Evolutionary conservation across 2,329 filamentous ascomycete genomes (phyloP).

Genomic region (Tolypocladium tundrense): DNA sequence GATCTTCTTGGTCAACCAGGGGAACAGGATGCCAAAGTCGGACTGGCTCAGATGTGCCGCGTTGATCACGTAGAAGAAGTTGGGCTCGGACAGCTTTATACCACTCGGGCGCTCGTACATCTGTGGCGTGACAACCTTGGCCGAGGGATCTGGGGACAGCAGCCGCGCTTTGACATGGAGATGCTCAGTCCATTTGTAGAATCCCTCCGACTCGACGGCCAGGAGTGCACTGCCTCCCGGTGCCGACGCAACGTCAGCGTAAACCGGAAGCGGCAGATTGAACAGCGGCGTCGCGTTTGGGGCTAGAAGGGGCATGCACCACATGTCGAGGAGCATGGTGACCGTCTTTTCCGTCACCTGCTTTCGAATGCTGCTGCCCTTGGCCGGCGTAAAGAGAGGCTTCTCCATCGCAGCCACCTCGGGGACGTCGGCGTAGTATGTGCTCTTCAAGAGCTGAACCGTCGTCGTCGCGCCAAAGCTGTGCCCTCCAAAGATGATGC

Average conservation of each 20-base stretch:
- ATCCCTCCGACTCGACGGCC: slow-evolving; percentile 64
- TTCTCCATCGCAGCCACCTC: slow-evolving; percentile 35
- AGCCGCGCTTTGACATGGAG: slow-evolving; percentile 57
- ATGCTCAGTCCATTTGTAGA: slow-evolving; percentile 69
- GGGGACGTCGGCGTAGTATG: slow-evolving; percentile 52
- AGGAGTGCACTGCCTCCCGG: slow-evolving; percentile 51
- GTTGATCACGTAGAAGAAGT: slow-evolving; percentile 62
- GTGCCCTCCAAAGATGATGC: slow-evolving; percentile 67
- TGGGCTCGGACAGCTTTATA: slow-evolving; percentile 38
- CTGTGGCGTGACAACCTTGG: slow-evolving; percentile 27
- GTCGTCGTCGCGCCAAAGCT: slow-evolving; percentile 70
- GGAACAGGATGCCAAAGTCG: slow-evolving; percentile 77
- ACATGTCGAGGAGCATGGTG: slow-evolving; percentile 66
- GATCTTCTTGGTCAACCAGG: slow-evolving; percentile 52
- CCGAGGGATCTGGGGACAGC: slow-evolving; percentile 46
- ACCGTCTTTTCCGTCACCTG: slow-evolving; percentile 62
- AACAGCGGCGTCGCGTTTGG: slow-evolving; percentile 53
- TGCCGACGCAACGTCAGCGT: slow-evolving; percentile 38
- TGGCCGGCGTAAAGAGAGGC: slow-evolving; percentile 51
- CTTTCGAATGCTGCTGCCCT: slow-evolving; percentile 42
- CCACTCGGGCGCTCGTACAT: slow-evolving; percentile 32
- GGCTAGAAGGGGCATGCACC: slow-evolving; percentile 63
- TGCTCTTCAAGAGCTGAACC: slow-evolving; percentile 69
- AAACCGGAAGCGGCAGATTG: slow-evolving; percentile 63
- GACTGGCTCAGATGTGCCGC: slow-evolving; percentile 77